Evolutionary conservation across 371 early-diverging fungal species (phyloP).

Genomic region (Rhizopus delemar): DNA sequence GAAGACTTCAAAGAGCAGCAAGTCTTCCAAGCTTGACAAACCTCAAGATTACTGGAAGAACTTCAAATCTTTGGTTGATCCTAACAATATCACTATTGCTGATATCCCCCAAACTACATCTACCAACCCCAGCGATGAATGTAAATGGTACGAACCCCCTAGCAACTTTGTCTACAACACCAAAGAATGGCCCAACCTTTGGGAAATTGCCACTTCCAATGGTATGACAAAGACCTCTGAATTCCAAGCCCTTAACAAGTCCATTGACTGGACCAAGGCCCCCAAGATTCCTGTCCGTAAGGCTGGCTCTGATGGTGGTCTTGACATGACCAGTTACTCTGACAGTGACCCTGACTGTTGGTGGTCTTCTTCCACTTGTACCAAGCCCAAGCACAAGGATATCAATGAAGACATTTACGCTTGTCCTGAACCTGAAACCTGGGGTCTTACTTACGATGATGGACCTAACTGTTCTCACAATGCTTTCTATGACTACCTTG

Average conservation of each 20-base stretch:
- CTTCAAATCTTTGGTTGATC: constrained; percentile 25
- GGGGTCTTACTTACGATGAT: constrained; percentile 70
- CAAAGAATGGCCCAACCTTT: constrained; percentile 49
- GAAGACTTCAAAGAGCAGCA: not conserved
- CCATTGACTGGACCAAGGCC: constrained; percentile 49
- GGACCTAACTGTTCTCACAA: constrained; percentile 64
- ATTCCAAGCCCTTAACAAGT: constrained; percentile 45
- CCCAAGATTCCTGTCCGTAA: constrained; percentile 44
- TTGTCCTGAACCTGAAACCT: constrained; percentile 56
- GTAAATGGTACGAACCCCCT: constrained; percentile 23
- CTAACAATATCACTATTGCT: constrained; percentile 22
- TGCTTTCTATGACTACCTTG: constrained; percentile 45
- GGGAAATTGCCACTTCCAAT: constrained; percentile 52
- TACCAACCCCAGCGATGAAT: constrained; percentile 13
- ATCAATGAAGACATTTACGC: constrained; percentile 49
- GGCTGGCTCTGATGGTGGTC: constrained; percentile 26
- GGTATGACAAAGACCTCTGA: constrained; percentile 47
- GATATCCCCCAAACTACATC: constrained; percentile 29
- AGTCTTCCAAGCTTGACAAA: constrained; percentile 14
- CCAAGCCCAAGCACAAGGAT: constrained; percentile 37
- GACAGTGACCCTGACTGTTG: constrained; percentile 54
- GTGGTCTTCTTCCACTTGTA: constrained; percentile 53
- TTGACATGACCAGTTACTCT: constrained; percentile 36
- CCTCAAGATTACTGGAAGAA: constrained; percentile 28
- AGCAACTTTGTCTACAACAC: constrained; percentile 29